phyloP scores from a whole-genome alignment of 176 grass and related monocot genomes.

The Ensete glaucum region DNA sequence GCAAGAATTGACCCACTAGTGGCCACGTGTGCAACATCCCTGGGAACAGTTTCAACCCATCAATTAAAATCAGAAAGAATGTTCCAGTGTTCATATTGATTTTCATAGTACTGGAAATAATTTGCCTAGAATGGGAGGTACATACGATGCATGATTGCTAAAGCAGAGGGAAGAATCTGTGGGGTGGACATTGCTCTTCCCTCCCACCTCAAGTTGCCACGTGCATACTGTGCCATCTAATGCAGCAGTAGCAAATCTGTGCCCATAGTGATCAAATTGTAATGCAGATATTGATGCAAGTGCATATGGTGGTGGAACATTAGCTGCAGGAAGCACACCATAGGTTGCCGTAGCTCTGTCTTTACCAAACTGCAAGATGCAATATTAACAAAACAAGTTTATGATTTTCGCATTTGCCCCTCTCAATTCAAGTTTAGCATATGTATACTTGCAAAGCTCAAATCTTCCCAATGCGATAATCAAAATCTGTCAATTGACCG shows the following conservation, averaged over 20 bases:
- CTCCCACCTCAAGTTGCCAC: slow-evolving; percentile 89
- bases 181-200: slow-evolving; percentile 81
- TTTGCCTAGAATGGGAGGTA: neutral
- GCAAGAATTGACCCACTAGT: slow-evolving; percentile 73
- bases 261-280: slow-evolving; percentile 84
- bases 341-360: slow-evolving; percentile 81
- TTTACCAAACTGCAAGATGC: slow-evolving; percentile 72
- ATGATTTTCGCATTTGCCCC: neutral
- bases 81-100: slow-evolving; percentile 14
- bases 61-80: slow-evolving; percentile 2
- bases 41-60: slow-evolving; percentile 39
- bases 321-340: slow-evolving; percentile 83
- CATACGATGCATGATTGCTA: slow-evolving; percentile 79
- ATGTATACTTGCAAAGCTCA: too few species aligned
- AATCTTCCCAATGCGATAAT: too few species aligned
- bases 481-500: too few species aligned
- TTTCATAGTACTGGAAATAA: neutral
- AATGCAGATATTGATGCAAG: slow-evolving; percentile 74
- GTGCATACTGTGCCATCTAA: slow-evolving; percentile 80
- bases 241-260: slow-evolving; percentile 80
- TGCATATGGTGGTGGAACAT: slow-evolving; percentile 74
- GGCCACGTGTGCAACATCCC: slow-evolving; percentile 63
- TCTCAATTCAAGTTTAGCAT: too few species aligned
- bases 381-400: slow-evolving; percentile 8
- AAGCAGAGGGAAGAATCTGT: slow-evolving; percentile 74